Conservation (phyloP, 345 rosid species). For the Mallotus nudiflorus region DNA sequence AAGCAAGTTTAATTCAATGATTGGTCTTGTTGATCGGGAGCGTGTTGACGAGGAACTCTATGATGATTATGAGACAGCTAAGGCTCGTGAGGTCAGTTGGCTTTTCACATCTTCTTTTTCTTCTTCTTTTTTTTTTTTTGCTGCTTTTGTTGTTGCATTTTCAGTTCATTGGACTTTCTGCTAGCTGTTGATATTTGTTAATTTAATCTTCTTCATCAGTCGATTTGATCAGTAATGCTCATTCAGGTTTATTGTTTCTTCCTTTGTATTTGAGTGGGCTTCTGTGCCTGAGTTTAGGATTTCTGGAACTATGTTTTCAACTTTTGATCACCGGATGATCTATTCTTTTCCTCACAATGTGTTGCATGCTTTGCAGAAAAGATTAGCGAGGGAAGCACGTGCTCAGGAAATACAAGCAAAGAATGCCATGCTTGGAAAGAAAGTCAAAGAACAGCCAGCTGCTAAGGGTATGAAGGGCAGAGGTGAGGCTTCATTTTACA, state of each 20-base stretch:
- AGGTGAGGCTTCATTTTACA: constrained; percentile 91
- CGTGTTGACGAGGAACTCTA: constrained; percentile 79
- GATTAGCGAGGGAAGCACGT: constrained; percentile 88
- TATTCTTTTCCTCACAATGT: neutral
- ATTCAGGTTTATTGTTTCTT: constrained; percentile 2
- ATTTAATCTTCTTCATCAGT: neutral
- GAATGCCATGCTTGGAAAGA: constrained; percentile 75
- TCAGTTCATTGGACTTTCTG: neutral
- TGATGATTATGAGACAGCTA: constrained; percentile 87
- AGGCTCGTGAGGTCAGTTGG: constrained; percentile 82
- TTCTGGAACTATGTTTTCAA: neutral
- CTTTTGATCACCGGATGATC: neutral
- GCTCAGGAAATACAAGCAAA: constrained; percentile 80
- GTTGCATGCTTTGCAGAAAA: constrained; percentile 54
- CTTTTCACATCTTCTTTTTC: no score
- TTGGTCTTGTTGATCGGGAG: constrained; percentile 85
- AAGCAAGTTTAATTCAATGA: constrained; percentile 88
- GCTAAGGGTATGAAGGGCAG: constrained; percentile 70
- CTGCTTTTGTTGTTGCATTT: neutral
- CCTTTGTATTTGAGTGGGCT: neutral
- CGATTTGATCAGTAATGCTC: constrained; percentile 1
- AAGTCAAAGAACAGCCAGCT: constrained; percentile 66
- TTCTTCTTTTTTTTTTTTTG: neutral
- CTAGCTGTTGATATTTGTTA: neutral
- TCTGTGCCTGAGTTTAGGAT: neutral